These are phyloP conservation scores for Sclerotinia spermophila DNA, from an alignment of 2,329 filamentous ascomycete genomes.

Conservation along the genomic window DNA sequence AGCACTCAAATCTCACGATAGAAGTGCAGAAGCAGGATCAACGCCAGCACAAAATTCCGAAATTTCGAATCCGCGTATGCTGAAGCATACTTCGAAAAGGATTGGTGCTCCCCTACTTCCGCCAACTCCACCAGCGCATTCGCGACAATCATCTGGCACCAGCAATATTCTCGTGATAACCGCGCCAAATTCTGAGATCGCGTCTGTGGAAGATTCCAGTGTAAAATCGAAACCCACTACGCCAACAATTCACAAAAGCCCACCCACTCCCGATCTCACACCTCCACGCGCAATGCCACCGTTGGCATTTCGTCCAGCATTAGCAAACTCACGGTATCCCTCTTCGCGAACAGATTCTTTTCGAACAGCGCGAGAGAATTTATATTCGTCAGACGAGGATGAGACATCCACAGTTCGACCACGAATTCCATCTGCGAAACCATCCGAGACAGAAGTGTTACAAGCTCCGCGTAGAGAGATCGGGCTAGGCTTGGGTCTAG, in stretches of 20 bases:
- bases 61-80: conserved; percentile 33
- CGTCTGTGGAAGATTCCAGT: conserved; percentile 21
- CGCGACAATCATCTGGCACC: conserved; percentile 52
- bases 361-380: conserved; percentile 64
- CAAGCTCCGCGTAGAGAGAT: conserved; percentile 30
- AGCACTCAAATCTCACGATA: conserved; percentile 27
- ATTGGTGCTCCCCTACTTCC: conserved; percentile 41
- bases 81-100: conserved; percentile 36
- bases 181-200: conserved; percentile 26
- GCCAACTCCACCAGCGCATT: conserved; percentile 61
- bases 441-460: conserved; percentile 26
- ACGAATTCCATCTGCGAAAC: conserved; percentile 27
- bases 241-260: conserved; percentile 62
- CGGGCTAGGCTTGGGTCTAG: conserved; percentile 39
- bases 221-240: conserved; percentile 47
- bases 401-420: conserved; percentile 43
- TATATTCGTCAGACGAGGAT: conserved; percentile 57
- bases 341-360: conserved; percentile 59
- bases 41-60: conserved; percentile 32
- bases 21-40: conserved; percentile 30
- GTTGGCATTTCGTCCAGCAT: conserved; percentile 45
- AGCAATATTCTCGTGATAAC: conserved; percentile 23
- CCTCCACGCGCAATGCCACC: conserved; percentile 56
- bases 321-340: conserved; percentile 44
- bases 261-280: conserved; percentile 72